Evolutionary conservation across 2,329 filamentous ascomycete species (phyloP), one percentile per base, ranked within the genome.

Genomic region (Periconia digitata): DNA sequence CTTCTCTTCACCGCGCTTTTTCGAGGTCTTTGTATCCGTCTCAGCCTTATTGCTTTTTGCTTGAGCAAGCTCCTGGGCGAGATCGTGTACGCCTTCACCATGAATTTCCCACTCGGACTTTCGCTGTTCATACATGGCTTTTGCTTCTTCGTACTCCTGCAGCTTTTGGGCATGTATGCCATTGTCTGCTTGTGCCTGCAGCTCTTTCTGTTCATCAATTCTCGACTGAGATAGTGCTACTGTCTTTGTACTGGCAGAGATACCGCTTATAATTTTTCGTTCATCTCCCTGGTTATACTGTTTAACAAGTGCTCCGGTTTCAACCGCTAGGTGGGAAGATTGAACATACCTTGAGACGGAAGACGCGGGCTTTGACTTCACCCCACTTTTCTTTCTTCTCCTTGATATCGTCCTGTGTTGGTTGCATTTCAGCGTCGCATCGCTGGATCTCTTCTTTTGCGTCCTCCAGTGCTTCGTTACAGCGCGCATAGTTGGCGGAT

Each of bases 91-190:
- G 16, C 63, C 66, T n/a, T 57, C 53, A 41, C 70, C 62, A 55
- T 81, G 77, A 12, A 71, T 64, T 10, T 74, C 54, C n/a, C 74
- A 70, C 39, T 64, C 67, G 16, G 61, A 58, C 47, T 70, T 72
- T 4, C 82, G 78, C 27, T 77, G 70, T 23, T 73, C 66, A 6
- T 76, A 74, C 40, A 71, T 70, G 20, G 77, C 64, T 59, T 84
- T 81, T 12, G 84, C 83, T 16, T 82, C 74, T 18, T 84, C 76
- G 3, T 87, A 75, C 59, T 86, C 79, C 16, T 74, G 73, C 29
- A 82, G 71, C 60, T 85, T 89, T 53, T 79, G 75, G 8, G 81
- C 76, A 61, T 88, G 83, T 20, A 82, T 82, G 21, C 87, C 87
- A 32, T 90, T 89, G 58, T 87, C 86, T 2, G 83, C 80, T 44